A percentile compares a stretch with the other conserved stretches of the same genome.
These are phyloP conservation scores for Suhomyces panamericanus DNA, from an alignment of 1,139 yeast genomes.

Conservation along the genomic window DNA sequence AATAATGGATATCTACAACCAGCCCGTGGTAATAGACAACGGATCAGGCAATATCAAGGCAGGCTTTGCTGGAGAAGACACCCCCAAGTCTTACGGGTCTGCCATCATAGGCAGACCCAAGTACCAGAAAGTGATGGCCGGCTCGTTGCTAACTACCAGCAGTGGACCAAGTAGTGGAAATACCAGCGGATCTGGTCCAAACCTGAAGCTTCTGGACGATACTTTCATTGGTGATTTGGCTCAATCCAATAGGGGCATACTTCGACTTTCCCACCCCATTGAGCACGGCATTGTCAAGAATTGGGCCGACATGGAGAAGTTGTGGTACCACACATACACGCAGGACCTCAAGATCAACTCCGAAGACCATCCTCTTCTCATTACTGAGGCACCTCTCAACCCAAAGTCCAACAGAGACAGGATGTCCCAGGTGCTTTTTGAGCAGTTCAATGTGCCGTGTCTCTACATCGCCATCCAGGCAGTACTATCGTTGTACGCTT, in stretches of 20 bases:
- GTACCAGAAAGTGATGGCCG: slow-evolving; percentile 83
- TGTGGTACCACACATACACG: slow-evolving; percentile 68
- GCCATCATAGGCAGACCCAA: slow-evolving; percentile 77
- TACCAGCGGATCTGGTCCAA: not conserved
- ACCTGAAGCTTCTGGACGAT: slow-evolving; percentile 24
- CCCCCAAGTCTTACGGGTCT: slow-evolving; percentile 58
- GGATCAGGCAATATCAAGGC: slow-evolving; percentile 90
- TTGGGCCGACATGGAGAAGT: slow-evolving; percentile 83
- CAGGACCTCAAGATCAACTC: slow-evolving; percentile 55
- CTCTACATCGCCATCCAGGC: slow-evolving; percentile 83
- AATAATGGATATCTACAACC: slow-evolving; percentile 50
- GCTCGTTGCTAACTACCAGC: slow-evolving; percentile 51
- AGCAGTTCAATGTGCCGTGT: slow-evolving; percentile 84
- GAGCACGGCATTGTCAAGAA: slow-evolving; percentile 78
- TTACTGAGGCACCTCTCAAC: slow-evolving; percentile 89
- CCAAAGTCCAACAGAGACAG: slow-evolving; percentile 69
- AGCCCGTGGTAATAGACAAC: slow-evolving; percentile 89
- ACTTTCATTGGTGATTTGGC: slow-evolving; percentile 75
- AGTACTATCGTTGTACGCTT: slow-evolving; percentile 79
- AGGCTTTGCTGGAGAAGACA: slow-evolving; percentile 92
- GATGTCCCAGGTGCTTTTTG: slow-evolving; percentile 79
- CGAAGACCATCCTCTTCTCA: slow-evolving; percentile 60
- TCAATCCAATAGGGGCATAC: slow-evolving; percentile 71
- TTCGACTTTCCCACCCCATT: slow-evolving; percentile 70
- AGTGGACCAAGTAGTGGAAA: slow-evolving; percentile 29